A percentile compares a stretch with the other conserved stretches of the same genome.
Conservation (phyloP, 2,329 filamentous ascomycete genomes). For the Colletotrichum somersetense region DNA sequence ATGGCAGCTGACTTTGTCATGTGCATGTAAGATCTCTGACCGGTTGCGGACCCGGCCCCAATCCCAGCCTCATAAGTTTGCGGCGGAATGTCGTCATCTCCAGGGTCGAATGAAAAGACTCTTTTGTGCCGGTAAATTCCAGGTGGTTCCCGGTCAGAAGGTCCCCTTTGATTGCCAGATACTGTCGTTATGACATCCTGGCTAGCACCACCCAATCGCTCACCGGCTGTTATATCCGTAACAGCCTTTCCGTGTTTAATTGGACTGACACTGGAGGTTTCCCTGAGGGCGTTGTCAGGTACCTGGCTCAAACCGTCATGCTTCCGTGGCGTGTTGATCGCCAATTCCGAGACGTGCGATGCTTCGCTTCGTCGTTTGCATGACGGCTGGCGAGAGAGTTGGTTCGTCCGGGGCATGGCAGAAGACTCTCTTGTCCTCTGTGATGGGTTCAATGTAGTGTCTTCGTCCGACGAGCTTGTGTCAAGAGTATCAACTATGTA, state of each 20-base stretch:
- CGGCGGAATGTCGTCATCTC: conserved; percentile 44
- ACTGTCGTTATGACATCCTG: conserved; percentile 6
- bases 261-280: background rate
- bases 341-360: background rate
- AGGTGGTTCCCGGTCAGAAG: too few relatives aligned
- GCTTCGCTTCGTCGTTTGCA: background rate
- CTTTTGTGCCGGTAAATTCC: conserved; percentile 41
- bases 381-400: background rate
- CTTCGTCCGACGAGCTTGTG: background rate
- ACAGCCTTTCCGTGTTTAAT: background rate
- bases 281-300: background rate
- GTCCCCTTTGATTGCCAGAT: background rate
- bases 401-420: background rate
- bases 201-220: background rate
- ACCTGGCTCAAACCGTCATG: background rate
- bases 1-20: too few relatives aligned
- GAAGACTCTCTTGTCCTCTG: background rate
- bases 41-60: background rate
- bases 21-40: background rate
- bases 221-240: background rate
- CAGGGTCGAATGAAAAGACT: conserved; percentile 48
- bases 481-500: background rate
- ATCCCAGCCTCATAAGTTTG: background rate
- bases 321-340: background rate
- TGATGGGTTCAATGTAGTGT: too few relatives aligned